A percentile compares a stretch with the other conserved stretches of the same genome.
phyloP scores from a whole-genome alignment of 148 eudicot species.

The Oxyria digyna region DNA sequence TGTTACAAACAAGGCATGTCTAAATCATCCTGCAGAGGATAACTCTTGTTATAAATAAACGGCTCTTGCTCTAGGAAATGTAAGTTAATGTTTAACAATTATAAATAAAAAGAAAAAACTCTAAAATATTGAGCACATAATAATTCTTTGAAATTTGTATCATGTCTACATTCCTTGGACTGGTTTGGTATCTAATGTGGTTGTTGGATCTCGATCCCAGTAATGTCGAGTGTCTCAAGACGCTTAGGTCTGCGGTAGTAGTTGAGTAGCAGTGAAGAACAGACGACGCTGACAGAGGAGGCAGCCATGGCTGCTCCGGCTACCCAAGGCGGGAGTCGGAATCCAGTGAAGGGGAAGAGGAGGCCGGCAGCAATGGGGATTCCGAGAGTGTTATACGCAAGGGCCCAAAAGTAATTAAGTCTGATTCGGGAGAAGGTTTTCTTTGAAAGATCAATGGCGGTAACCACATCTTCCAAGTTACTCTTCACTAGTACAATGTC shows the following conservation, averaged over 20 bases:
- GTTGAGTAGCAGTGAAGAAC: conserved; percentile 81
- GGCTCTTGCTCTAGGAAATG: no score
- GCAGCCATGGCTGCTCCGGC: conserved; percentile 99
- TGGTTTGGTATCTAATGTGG: neutral
- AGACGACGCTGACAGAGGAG: conserved; percentile 90
- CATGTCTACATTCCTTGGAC: no score
- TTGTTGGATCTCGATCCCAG: conserved; percentile 37
- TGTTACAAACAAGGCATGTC: no score
- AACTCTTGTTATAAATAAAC: no score
- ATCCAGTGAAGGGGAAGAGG: conserved; percentile 60
- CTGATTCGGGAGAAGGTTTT: conserved; percentile 75
- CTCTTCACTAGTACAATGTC: conserved; percentile 87
- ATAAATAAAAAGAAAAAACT: no score
- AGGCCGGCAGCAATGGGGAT: conserved; percentile 87
- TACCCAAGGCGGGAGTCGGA: conserved; percentile 88
- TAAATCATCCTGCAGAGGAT: no score
- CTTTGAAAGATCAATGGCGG: conserved; percentile 85
- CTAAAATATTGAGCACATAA: no score
- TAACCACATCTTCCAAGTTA: conserved; percentile 81
- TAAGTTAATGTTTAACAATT: no score
- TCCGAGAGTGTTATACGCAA: conserved; percentile 75
- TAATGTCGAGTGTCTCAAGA: conserved; percentile 37
- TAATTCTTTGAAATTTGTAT: no score
- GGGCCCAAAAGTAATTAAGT: conserved; percentile 83
- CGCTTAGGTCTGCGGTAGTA: conserved; percentile 58